Conservation (phyloP, 1,284 basidiomycete genomes). For the Ganoderma leucocontextum region DNA sequence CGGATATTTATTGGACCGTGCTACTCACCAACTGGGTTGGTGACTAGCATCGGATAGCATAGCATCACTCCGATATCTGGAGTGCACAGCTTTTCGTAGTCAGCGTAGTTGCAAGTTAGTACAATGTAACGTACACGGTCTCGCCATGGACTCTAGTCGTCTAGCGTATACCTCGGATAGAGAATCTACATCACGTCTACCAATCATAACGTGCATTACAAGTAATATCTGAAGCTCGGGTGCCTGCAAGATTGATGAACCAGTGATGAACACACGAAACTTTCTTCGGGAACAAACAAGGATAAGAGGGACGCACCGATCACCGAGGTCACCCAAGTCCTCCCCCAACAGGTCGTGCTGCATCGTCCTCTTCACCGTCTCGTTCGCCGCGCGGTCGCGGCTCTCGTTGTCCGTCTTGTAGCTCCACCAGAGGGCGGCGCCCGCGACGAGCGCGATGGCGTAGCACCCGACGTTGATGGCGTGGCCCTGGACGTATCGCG, state of each 20-base stretch:
- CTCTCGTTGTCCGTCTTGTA: slow-evolving; percentile 38
- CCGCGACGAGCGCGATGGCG: slow-evolving; percentile 38
- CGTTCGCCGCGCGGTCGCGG: slow-evolving; percentile 34
- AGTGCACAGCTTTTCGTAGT: neutral
- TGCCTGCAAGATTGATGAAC: slow-evolving; percentile 31
- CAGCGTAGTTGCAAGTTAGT: neutral
- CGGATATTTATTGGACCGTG: neutral
- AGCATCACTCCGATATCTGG: neutral
- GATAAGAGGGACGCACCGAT: slow-evolving; percentile 36
- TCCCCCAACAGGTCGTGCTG: slow-evolving; percentile 38
- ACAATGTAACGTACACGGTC: neutral
- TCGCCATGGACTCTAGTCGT: neutral
- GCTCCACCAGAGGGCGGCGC: slow-evolving; percentile 39
- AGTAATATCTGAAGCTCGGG: slow-evolving; percentile 41
- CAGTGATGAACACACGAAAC: neutral
- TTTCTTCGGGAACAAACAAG: neutral
- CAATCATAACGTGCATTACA: slow-evolving; percentile 11
- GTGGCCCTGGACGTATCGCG: slow-evolving; percentile 44
- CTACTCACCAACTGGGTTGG: neutral
- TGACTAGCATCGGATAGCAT: neutral
- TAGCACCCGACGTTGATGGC: slow-evolving; percentile 44
- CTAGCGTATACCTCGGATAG: neutral
- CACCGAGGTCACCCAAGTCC: slow-evolving; percentile 42
- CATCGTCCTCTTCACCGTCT: slow-evolving; percentile 22
- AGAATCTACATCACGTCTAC: too few species aligned